Evolutionary conservation across 495 filamentous ascomycete genomes (phyloP).

Genomic region (Neurospora sp.): DNA sequence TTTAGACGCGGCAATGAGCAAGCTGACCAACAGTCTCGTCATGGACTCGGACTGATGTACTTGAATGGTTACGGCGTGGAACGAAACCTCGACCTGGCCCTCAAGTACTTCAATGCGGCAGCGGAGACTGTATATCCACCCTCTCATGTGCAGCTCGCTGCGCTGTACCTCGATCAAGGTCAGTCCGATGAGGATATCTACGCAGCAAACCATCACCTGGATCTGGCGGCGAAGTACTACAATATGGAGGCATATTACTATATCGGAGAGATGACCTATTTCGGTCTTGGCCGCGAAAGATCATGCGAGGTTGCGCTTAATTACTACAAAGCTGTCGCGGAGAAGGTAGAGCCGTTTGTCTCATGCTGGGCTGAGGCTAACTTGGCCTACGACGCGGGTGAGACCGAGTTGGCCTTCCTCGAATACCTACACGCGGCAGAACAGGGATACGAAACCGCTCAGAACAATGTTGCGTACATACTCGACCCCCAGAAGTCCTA

Average conservation of each 20-base stretch:
- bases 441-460: conserved; percentile 87
- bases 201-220: conserved; percentile 77
- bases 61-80: conserved; percentile 74
- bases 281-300: conserved; percentile 69
- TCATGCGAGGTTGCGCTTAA: conserved; percentile 71
- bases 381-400: conserved; percentile 69
- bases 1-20: conserved; percentile 72
- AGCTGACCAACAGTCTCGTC: conserved; percentile 78
- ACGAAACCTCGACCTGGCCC: conserved; percentile 62
- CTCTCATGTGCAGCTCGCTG: conserved; percentile 74
- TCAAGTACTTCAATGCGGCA: conserved; percentile 70
- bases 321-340: conserved; percentile 92
- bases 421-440: conserved; percentile 88
- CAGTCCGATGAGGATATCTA: conserved; percentile 45
- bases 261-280: conserved; percentile 78
- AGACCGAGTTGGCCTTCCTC: conserved; percentile 75
- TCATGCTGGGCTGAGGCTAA: conserved; percentile 84
- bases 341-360: conserved; percentile 76
- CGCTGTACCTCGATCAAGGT: conserved; percentile 85
- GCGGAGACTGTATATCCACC: conserved; percentile 77
- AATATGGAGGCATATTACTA: conserved; percentile 94
- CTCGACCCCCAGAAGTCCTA: conserved; percentile 66
- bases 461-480: conserved; percentile 89
- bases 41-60: conserved; percentile 77
- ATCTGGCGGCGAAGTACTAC: conserved; percentile 78